These are phyloP conservation scores for Debaryomyces tyrocola DNA, from an alignment of 805 yeast species.

Conservation along the genomic window DNA sequence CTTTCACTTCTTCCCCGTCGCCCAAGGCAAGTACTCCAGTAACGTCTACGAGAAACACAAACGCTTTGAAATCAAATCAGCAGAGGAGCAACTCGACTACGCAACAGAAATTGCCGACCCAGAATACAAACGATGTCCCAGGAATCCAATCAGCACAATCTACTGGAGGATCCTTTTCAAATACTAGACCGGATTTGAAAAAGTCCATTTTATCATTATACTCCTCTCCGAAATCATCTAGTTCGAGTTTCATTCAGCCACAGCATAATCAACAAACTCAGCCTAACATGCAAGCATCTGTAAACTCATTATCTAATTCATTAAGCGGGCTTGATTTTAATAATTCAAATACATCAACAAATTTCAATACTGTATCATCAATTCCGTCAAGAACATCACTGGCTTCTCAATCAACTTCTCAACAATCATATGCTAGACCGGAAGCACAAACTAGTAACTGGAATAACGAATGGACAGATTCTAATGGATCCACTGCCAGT, in stretches of 20 bases:
- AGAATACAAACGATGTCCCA: not conserved
- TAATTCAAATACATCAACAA: constrained; percentile 1
- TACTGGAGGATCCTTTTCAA: constrained; percentile 32
- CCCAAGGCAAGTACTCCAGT: constrained; percentile 11
- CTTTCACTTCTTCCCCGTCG: constrained; percentile 32
- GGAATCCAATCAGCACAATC: constrained; percentile 28
- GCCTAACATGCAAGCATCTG: not conserved
- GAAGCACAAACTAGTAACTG: constrained; percentile 13
- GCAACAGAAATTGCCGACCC: constrained; percentile 1
- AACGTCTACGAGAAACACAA: constrained; percentile 6
- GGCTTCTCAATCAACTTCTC: not conserved
- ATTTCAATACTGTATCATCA: not conserved
- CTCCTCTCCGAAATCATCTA: constrained; percentile 57
- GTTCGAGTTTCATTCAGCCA: constrained; percentile 30
- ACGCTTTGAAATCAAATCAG: not conserved
- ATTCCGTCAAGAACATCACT: not conserved
- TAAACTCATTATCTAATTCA: constrained; percentile 20
- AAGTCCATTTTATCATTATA: constrained; percentile 89
- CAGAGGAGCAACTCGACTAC: not conserved
- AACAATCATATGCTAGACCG: not conserved
- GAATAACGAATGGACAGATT: constrained; percentile 38
- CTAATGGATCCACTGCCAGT: constrained; percentile 11
- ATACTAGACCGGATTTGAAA: constrained; percentile 77
- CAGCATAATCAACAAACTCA: constrained; percentile 4
- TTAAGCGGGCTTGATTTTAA: constrained; percentile 23